Percentiles rank a stretch among this genome's conserved stretches.
phyloP scores from a whole-genome alignment of 2,329 filamentous ascomycete genomes.

The Ascochyta lentis region DNA sequence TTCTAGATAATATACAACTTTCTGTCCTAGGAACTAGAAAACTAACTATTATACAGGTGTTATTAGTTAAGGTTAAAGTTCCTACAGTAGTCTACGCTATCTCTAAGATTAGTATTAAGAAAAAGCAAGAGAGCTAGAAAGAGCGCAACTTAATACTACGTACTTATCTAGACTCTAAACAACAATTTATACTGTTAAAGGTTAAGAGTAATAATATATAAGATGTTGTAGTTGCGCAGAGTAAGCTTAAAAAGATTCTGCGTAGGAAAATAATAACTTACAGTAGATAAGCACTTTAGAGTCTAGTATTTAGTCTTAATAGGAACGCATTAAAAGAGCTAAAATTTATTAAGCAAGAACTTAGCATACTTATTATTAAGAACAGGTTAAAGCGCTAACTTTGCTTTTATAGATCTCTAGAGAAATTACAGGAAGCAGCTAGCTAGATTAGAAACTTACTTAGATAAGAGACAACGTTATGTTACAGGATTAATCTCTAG shows the following conservation, averaged over 20 bases:
- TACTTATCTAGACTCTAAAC: conserved; percentile 28
- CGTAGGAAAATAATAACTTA: conserved; percentile 39
- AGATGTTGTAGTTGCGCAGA: conserved; percentile 43
- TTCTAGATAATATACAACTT: conserved; percentile 42
- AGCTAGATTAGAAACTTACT: conserved; percentile 18
- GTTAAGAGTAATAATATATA: conserved; percentile 47
- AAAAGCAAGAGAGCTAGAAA: conserved; percentile 39
- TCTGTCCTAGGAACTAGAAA: conserved; percentile 41
- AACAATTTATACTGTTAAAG: conserved; percentile 46
- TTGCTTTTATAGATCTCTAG: conserved; percentile 24
- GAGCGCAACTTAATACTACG: conserved; percentile 36
- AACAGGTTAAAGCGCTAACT: conserved; percentile 30
- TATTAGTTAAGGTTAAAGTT: conserved; percentile 52
- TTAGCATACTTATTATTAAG: conserved; percentile 26
- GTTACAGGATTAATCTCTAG: conserved; percentile 11
- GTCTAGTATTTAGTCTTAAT: conserved; percentile 26
- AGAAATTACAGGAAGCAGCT: conserved; percentile 24
- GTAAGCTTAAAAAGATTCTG: conserved; percentile 43
- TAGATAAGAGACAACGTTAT: background rate
- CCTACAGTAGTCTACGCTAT: conserved; percentile 42
- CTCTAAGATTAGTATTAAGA: conserved; percentile 38
- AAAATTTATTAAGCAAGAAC: conserved; percentile 26
- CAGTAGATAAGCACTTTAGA: conserved; percentile 41
- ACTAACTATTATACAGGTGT: conserved; percentile 49
- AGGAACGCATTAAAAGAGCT: conserved; percentile 26